Percentiles rank a stretch among this genome's conserved stretches.
phyloP scores from a whole-genome alignment of 805 yeast species.

The Teunomyces panamensis region DNA sequence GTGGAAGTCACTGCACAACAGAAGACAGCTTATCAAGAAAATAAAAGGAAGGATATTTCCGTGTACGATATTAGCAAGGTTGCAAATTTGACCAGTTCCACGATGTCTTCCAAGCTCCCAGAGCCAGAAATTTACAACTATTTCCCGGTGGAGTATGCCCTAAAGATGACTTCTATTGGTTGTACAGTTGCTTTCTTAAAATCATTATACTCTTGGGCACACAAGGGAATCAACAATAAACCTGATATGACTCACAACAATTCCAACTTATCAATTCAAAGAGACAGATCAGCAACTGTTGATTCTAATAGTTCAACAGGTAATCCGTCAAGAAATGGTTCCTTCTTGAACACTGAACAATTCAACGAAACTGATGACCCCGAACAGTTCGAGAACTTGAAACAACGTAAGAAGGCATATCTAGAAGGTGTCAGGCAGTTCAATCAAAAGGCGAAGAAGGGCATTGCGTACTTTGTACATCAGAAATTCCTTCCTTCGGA shows the following conservation, averaged over 20 bases:
- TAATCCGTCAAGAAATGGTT: constrained; percentile 28
- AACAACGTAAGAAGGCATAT: constrained; percentile 77
- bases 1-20: constrained; percentile 73
- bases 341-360: constrained; percentile 18
- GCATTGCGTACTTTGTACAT: constrained; percentile 59
- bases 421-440: constrained; percentile 76
- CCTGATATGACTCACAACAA: constrained; percentile 1
- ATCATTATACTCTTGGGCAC: constrained; percentile 85
- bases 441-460: constrained; percentile 82
- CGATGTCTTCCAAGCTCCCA: constrained; percentile 54
- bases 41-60: constrained; percentile 53
- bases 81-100: constrained; percentile 72
- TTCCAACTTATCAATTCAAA: constrained; percentile 4
- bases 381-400: constrained; percentile 78
- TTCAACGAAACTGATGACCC: constrained; percentile 62
- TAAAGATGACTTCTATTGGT: constrained; percentile 77
- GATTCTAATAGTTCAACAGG: constrained; percentile 26
- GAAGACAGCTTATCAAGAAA: constrained; percentile 44
- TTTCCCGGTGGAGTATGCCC: constrained; percentile 78
- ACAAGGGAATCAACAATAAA: constrained; percentile 40
- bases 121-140: constrained; percentile 50
- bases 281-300: constrained; percentile 27
- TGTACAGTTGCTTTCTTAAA: constrained; percentile 79
- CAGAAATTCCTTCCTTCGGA: constrained; percentile 61
- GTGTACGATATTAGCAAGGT: constrained; percentile 72